phyloP scores from a whole-genome alignment of 2,329 filamentous ascomycete species.

The Penicillium sp. region DNA sequence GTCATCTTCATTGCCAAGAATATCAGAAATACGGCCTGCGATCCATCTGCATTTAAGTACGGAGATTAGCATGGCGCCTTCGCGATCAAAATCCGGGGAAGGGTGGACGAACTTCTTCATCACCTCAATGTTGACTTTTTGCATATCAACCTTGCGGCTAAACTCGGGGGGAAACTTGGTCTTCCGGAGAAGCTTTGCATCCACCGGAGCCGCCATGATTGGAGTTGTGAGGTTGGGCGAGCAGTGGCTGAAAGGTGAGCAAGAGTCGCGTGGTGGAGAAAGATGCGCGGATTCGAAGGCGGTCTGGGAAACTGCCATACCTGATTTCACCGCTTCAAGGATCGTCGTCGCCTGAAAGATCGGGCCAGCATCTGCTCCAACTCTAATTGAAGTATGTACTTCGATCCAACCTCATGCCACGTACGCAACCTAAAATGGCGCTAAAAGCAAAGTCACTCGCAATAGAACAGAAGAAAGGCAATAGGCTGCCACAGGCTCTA shows the following conservation, averaged over 20 bases:
- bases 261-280: conserved; percentile 1
- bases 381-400: no score
- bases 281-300: not conserved
- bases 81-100: conserved; percentile 11
- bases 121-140: conserved; percentile 93
- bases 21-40: conserved; percentile 78
- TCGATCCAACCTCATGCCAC: no score
- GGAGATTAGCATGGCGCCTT: conserved; percentile 13
- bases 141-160: conserved; percentile 93
- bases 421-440: no score
- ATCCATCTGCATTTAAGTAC: conserved; percentile 72
- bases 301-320: not conserved
- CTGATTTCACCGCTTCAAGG: no score
- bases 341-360: no score
- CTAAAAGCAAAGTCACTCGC: no score
- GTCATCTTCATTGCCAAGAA: conserved; percentile 91
- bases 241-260: not conserved
- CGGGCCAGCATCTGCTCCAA: no score
- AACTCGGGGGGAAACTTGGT: conserved; percentile 96
- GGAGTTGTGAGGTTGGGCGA: conserved; percentile 39
- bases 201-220: conserved; percentile 77
- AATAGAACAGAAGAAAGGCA: not conserved
- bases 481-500: fast-evolving
- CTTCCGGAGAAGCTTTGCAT: conserved; percentile 83
- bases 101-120: conserved; percentile 80